Evolutionary conservation across 2,329 filamentous ascomycete genomes (phyloP).

Genomic region (Fusarium pininemorale): DNA sequence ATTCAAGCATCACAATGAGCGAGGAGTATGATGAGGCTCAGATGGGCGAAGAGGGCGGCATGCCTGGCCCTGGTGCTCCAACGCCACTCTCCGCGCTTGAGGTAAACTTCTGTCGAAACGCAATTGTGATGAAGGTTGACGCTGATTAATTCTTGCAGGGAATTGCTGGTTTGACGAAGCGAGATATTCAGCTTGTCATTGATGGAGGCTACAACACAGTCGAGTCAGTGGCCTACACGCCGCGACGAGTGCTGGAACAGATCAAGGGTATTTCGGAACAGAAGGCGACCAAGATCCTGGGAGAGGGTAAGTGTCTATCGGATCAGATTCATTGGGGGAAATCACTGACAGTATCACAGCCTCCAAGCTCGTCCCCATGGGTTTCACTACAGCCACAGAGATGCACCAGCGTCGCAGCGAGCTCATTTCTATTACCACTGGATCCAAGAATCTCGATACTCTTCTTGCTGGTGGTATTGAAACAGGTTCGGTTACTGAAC

Average conservation of each 20-base stretch:
- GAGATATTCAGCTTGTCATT: constrained; percentile 91
- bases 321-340: background rate
- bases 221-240: constrained; percentile 92
- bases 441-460: constrained; percentile 96
- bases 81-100: constrained; percentile 87
- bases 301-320: constrained; percentile 71
- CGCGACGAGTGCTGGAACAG: constrained; percentile 84
- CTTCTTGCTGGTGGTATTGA: constrained; percentile 93
- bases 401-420: constrained; percentile 98
- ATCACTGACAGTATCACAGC: constrained; percentile 60
- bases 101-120: constrained; percentile 61
- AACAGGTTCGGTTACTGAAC: constrained; percentile 96
- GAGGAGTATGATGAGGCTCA: constrained; percentile 73
- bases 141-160: constrained; percentile 63
- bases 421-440: constrained; percentile 96
- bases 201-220: constrained; percentile 96
- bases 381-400: constrained; percentile 97
- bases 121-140: constrained; percentile 17
- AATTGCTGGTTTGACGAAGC: constrained; percentile 86
- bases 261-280: constrained; percentile 98
- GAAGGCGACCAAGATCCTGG: constrained; percentile 90
- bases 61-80: constrained; percentile 89
- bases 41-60: constrained; percentile 72
- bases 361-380: constrained; percentile 97
- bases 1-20: constrained; percentile 51